Evolutionary conservation across 2,329 filamentous ascomycete species (phyloP).

Genomic region (Ophiostoma ips): DNA sequence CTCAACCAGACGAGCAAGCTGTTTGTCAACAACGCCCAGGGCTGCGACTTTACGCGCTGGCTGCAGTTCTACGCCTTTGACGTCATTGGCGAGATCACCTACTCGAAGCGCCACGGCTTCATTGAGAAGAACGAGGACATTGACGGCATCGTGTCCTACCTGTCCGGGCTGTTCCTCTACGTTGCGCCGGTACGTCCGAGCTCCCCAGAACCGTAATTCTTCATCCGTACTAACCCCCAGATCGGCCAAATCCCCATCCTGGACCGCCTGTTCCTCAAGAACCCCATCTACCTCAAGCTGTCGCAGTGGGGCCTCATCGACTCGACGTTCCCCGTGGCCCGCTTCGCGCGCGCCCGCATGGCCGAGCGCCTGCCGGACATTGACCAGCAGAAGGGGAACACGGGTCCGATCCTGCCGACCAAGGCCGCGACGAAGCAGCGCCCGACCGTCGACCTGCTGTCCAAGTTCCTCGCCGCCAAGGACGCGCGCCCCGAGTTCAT

Average conservation of each 20-base stretch:
- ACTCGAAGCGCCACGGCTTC: constrained; percentile 62
- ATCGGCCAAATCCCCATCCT: constrained; percentile 61
- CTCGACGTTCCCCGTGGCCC: constrained; percentile 56
- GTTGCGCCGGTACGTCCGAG: constrained; percentile 42
- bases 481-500: constrained; percentile 57
- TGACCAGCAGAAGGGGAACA: constrained; percentile 15
- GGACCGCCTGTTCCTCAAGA: constrained; percentile 58
- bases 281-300: constrained; percentile 55
- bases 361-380: constrained; percentile 44
- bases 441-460: constrained; percentile 46
- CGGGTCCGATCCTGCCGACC: constrained; percentile 25
- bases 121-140: constrained; percentile 62
- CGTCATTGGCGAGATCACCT: constrained; percentile 66
- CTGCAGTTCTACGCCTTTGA: constrained; percentile 73
- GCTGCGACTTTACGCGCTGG: constrained; percentile 57
- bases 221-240: constrained; percentile 20
- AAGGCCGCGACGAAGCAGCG: constrained; percentile 23
- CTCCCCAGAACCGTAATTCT: no score
- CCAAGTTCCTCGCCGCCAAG: constrained; percentile 57
- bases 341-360: constrained; percentile 56
- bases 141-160: constrained; percentile 55
- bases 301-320: constrained; percentile 54
- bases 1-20: constrained; percentile 46
- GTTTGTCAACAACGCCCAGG: constrained; percentile 29
- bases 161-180: constrained; percentile 53